Evolutionary conservation across 257 asterid genomes (phyloP), one percentile per base, ranked within the genome.

Genomic region (Solanum sejunctum): DNA sequence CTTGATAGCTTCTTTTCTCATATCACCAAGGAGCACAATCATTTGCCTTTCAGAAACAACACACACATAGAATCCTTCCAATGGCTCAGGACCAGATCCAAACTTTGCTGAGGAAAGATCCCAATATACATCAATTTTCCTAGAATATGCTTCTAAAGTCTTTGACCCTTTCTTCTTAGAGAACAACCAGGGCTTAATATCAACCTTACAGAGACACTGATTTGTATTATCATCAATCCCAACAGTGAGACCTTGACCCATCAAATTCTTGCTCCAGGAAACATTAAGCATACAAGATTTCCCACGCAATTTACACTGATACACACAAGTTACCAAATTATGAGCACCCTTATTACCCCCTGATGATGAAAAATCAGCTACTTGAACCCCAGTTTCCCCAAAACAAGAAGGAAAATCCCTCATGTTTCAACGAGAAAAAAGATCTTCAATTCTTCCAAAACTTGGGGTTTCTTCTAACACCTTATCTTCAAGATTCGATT

Each of bases 311-410:
- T 85, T 69, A 88, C 92, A 89, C 49, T 88, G 90, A 85, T 90
- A 90, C 1, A 87, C 86, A 83, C 87, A 88, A 78, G 88, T 85
- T 17, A 86, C 93, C 88, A 90, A 82, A 86, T 89, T 90, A 82
- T 90, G 93, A 7, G 89, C 87, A 43, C 83, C 89, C 83, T 84
- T 90, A 69, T 84, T 88, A 61, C 69, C 80, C 82, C 83, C 84
- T 72, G 93, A 87, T n/a, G 89, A 90, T 60, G 93, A 88, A 84
- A 87, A 85, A 83, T 90, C 93, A 55, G 92, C 93, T 60, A 90
- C 93, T 84, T 90, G 93, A 83, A 90, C 92, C 81, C 93, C 93
- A 85, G 86, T 90, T 89, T 90, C 93, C 60, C 92, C 92, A 85
- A 90, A 90, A 88, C 93, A 90, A 57, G 93, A 89, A 87, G 93